Percentiles rank a stretch among this genome's conserved stretches.
These are phyloP conservation scores for Diplogelasinospora grovesii DNA, from an alignment of 495 filamentous ascomycete species.

Conservation along the genomic window DNA sequence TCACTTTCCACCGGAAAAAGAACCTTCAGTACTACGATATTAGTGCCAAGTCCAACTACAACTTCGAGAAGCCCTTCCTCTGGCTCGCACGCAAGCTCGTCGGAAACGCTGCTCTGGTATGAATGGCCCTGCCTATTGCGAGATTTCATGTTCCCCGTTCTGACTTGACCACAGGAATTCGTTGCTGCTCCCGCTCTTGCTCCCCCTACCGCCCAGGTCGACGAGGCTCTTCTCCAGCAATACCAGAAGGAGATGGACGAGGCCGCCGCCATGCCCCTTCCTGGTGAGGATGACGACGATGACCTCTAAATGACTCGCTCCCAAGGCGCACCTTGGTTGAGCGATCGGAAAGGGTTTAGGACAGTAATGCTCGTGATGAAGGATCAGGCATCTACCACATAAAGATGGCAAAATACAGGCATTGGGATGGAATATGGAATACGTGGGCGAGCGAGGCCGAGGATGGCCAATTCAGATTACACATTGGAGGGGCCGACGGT, in stretches of 20 bases:
- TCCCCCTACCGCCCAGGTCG: constrained; percentile 84
- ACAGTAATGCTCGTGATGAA: constrained; percentile 29
- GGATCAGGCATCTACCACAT: constrained; percentile 19
- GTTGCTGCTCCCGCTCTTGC: constrained; percentile 91
- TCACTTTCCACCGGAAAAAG: constrained; percentile 99
- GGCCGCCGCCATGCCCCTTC: constrained; percentile 77
- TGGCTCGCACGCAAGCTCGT: constrained; percentile 99
- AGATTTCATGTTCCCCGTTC: neutral
- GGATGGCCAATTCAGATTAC: constrained; percentile 11
- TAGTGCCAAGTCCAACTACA: constrained; percentile 99
- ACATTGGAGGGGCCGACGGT: constrained; percentile 8
- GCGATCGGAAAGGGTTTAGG: constrained; percentile 10
- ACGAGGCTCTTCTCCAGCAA: constrained; percentile 69
- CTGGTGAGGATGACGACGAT: constrained; percentile 86
- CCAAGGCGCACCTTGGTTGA: neutral
- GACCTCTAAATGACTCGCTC: constrained; percentile 39
- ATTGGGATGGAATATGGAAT: constrained; percentile 13
- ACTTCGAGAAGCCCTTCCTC: constrained; percentile 99
- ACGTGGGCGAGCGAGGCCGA: constrained; percentile 5
- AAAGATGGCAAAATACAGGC: constrained; percentile 16
- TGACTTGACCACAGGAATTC: constrained; percentile 63
- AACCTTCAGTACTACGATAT: constrained; percentile 99
- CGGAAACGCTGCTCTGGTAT: constrained; percentile 82
- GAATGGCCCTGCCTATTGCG: constrained; percentile 30
- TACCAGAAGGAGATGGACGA: constrained; percentile 85